Base-by-base conservation (phyloP, 2,329 filamentous ascomycete species). In the Cryphonectria japonica region DNA sequence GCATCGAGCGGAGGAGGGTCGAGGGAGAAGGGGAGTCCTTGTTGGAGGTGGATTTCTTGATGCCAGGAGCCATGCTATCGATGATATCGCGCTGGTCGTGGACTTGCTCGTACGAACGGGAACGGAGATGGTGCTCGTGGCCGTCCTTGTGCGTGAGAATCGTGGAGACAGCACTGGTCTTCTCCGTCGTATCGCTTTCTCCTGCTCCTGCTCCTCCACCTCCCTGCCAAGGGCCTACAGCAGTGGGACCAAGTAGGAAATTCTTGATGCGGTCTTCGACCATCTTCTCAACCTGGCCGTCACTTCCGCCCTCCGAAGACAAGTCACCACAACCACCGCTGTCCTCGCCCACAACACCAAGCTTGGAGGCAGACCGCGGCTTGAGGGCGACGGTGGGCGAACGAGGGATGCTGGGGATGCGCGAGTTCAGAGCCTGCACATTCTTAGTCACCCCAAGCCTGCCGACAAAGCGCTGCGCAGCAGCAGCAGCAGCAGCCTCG, bases 351-450 rank as follows among this genome's bases (percentile, higher is more conserved):
- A 50, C 39, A 6, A 62, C 54, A 16, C 67, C 70, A 13, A 67
- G 50, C 39, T 71, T 69, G 37, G 67, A 67, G 26, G 67, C 70
- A 0, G 63, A 67, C 50, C 63, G 37, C 32, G 57, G 63, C 3
- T 66, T 50, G 39, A 69, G 52, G 3, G 57, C 63, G 5, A 69
- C 67, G 16, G 67, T 69, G 1, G 70, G 70, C 39, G 62, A 67
- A 9, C 63, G 63, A 2, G 70, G 70, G 9, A 71, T 29, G n/a
- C 43, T 62, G 1, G 70, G 67, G 8, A 52, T 3, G 37, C 34
- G 7, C 46, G 29, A 60, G n/a, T 29, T 46, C 43, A 69, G 61
- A 14, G 61, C 32, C 19, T 62, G 62, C 46, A 50, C 46, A 3
- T n/a, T n/a, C 46, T 50, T 50, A 46, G 16, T 16, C 5, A 16